Conservation (phyloP, 2,329 filamentous ascomycete genomes). For the Thermomyces lanuginosus region DNA sequence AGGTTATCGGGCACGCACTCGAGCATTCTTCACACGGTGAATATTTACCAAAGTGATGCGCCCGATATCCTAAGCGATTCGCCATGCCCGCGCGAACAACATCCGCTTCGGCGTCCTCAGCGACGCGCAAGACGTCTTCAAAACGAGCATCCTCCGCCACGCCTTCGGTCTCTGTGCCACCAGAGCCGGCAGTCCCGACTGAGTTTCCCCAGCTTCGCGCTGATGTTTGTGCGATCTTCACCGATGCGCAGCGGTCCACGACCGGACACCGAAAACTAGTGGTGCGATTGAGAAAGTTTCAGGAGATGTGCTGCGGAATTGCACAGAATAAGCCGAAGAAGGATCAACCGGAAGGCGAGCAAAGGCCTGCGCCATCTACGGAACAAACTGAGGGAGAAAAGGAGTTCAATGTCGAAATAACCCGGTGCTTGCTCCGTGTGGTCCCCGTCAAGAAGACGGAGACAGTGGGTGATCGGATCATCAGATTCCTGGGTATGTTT, state of each 20-base stretch:
- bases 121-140: slow-evolving; percentile 35
- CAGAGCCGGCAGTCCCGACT: slow-evolving; percentile 37
- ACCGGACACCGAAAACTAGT: slow-evolving; percentile 81
- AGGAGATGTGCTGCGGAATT: slow-evolving; percentile 61
- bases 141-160: slow-evolving; percentile 52
- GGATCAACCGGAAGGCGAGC: slow-evolving; percentile 39
- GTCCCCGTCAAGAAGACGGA: slow-evolving; percentile 88
- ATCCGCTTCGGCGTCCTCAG: slow-evolving; percentile 21
- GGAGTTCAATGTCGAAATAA: slow-evolving; percentile 75
- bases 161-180: slow-evolving; percentile 37
- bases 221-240: slow-evolving; percentile 57
- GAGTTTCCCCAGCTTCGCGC: slow-evolving; percentile 45
- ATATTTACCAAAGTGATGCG: too few species aligned
- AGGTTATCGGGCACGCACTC: too few species aligned
- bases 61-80: too few species aligned
- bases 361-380: slow-evolving; percentile 26
- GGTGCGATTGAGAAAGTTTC: slow-evolving; percentile 74
- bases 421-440: slow-evolving; percentile 63
- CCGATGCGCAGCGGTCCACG: slow-evolving; percentile 73
- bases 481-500: slow-evolving; percentile 79
- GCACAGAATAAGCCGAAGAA: slow-evolving; percentile 24
- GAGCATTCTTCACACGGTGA: too few species aligned
- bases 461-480: slow-evolving; percentile 64
- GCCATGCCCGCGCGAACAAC: slow-evolving; percentile 26
- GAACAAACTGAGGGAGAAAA: slow-evolving; percentile 61